Percentiles rank a stretch among this genome's conserved stretches.
phyloP scores from a whole-genome alignment of 495 filamentous ascomycete genomes.

The Xylaria longipes region DNA sequence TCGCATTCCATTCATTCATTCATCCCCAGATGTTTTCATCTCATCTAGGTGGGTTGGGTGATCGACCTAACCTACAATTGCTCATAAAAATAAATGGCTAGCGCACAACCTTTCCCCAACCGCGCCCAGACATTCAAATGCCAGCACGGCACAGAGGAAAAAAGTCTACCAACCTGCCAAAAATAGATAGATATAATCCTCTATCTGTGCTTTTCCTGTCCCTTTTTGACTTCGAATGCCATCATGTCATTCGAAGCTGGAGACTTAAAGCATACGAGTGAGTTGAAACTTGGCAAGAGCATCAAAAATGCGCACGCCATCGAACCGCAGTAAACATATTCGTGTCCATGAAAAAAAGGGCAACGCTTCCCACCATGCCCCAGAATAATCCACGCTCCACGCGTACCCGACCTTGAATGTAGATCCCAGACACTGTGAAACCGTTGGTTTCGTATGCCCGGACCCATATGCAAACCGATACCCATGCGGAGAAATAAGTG shows the following conservation, averaged over 20 bases:
- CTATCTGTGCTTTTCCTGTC: not conserved
- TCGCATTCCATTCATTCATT: not conserved
- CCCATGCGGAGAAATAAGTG: conserved; percentile 2
- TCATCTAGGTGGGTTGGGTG: not conserved
- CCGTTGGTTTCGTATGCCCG: not conserved
- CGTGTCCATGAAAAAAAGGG: conserved; percentile 7
- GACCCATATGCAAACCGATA: conserved; percentile 4
- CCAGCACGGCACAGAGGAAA: not conserved
- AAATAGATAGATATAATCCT: not conserved
- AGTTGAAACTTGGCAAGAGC: not conserved
- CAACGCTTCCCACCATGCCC: not conserved
- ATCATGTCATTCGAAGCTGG: not conserved
- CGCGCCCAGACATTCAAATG: not conserved
- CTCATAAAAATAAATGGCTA: not conserved
- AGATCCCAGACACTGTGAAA: conserved; percentile 1
- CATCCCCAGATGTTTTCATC: not conserved
- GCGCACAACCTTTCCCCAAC: not conserved
- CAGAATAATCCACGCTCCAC: not conserved
- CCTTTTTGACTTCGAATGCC: not conserved
- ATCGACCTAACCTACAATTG: not conserved
- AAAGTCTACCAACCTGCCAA: not conserved
- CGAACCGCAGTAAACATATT: conserved; percentile 1
- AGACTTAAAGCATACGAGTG: not conserved
- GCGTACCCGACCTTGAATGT: not conserved
- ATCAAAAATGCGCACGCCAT: not conserved